Evolutionary conservation across 2,329 filamentous ascomycete genomes (phyloP), one percentile per base, ranked within the genome.

Genomic region (Lasiodiplodia hormozganensis): DNA sequence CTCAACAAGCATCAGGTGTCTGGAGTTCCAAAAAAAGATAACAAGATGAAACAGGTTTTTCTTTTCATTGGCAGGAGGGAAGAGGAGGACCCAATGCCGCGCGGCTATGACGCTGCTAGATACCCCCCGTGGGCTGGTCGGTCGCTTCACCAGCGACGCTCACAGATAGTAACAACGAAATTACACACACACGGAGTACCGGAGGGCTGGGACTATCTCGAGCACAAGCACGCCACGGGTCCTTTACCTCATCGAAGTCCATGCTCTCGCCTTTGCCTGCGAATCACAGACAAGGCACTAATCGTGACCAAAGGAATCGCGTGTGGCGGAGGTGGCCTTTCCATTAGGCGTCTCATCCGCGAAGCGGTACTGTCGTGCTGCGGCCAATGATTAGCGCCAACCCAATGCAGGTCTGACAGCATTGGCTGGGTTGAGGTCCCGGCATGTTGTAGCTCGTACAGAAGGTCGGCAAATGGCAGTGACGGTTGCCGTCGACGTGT

Each of bases 1-100:
- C 47, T 52, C 60, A 64, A 64, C 60, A 64, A 64, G 60, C 60
- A 64, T 52, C 31, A 12, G 60, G 60, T 64, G 60, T 64, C 60
- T 64, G 60, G 60, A 64, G 60, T 64, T 64, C 36, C 43, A 38
- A n/a, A 49, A 64, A 64, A 52, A 36, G 21, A 52, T 52, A 38
- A 64, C 38, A 51, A 52, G 54, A 60, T 14, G 52, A 18, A 64
- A 64, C 51, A 47, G 60, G 10, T 28, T 21, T 52, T 28, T 40
- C n/a, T 21, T 52, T 64, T 38, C 47, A 52, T 64, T 51, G 60
- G 60, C 23, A n/a, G 47, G 60, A n/a, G 23, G 47, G 28, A 52
- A 34, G 43, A 52, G 60, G 14, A 64, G 58, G 40, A 38, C 16
- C 18, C 60, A 64, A 49, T 18, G 40, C 34, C 60, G 43, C 60